Conservation (phyloP, 768 basidiomycete genomes). For the Rhizopogon sp. region DNA sequence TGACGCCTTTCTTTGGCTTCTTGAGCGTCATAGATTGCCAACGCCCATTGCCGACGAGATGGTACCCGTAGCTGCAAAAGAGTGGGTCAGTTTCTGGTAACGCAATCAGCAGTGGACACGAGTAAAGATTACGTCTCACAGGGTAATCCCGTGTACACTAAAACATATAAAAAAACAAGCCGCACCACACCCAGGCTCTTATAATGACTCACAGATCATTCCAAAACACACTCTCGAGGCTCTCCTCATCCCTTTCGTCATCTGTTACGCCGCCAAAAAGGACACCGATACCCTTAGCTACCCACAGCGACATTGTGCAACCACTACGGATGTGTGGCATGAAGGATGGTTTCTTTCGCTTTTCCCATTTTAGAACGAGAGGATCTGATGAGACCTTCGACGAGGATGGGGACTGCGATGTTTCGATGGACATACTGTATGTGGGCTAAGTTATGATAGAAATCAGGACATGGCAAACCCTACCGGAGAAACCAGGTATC, state of each 20-base stretch:
- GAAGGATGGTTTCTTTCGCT: conserved; percentile 65
- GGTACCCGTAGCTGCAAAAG: conserved; percentile 65
- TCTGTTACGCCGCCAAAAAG: conserved; percentile 89
- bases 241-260: conserved; percentile 81
- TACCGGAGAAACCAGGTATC: conserved; percentile 87
- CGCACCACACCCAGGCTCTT: neutral
- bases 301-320: conserved; percentile 85
- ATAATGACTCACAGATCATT: conserved; percentile 70
- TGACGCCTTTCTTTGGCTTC: conserved; percentile 50
- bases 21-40: conserved; percentile 77
- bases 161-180: neutral
- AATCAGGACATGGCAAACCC: conserved; percentile 9
- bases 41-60: conserved; percentile 63
- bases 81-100: neutral
- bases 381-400: conserved; percentile 38
- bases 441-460: neutral
- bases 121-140: neutral
- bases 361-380: conserved; percentile 77
- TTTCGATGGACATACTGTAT: conserved; percentile 28
- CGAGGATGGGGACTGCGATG: conserved; percentile 10
- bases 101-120: neutral
- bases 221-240: conserved; percentile 79
- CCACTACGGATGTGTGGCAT: conserved; percentile 54
- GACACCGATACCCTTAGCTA: conserved; percentile 59
- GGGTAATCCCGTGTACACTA: neutral